Percentiles rank a stretch among this genome's conserved stretches.
Evolutionary conservation across 2,329 filamentous ascomycete species (phyloP).

Genomic region (Fusarium protoensiforme): DNA sequence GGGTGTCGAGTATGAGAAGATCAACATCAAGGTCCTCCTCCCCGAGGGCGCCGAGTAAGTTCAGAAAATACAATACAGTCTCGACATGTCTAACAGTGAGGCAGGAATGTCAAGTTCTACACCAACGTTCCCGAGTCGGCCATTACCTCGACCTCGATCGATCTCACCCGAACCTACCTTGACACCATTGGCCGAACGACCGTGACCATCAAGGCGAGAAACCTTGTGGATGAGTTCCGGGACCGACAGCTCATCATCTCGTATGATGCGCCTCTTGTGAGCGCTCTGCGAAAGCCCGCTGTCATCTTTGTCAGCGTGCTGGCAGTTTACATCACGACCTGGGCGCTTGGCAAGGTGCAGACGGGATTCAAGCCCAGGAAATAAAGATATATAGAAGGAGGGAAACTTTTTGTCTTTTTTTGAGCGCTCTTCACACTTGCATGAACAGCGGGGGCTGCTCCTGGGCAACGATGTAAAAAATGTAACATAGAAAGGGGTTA

Average conservation of each 20-base stretch:
- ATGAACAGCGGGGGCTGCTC: conserved; percentile 21
- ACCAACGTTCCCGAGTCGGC: conserved; percentile 75
- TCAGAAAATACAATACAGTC: neutral
- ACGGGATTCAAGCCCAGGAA: conserved; percentile 75
- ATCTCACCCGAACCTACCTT: conserved; percentile 88
- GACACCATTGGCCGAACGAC: conserved; percentile 91
- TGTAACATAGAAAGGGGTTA: conserved; percentile 36
- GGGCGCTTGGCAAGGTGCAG: conserved; percentile 81
- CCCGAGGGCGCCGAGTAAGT: conserved; percentile 90
- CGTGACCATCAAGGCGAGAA: conserved; percentile 82
- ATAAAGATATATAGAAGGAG: conserved; percentile 42
- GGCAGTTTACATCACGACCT: conserved; percentile 78
- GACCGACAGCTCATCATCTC: conserved; percentile 86
- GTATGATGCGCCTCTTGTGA: conserved; percentile 83
- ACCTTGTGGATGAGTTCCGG: conserved; percentile 90
- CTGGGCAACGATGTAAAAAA: conserved; percentile 38
- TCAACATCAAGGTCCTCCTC: conserved; percentile 84
- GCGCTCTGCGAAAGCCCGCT: conserved; percentile 85
- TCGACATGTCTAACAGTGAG: conserved; percentile 50
- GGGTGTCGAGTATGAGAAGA: conserved; percentile 85
- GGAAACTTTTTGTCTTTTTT: conserved; percentile 6
- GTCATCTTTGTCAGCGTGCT: conserved; percentile 81
- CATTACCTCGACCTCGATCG: conserved; percentile 68
- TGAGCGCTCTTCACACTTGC: conserved; percentile 8
- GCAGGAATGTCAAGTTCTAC: conserved; percentile 81